A percentile compares a stretch with the other conserved stretches of the same genome.
phyloP scores from a whole-genome alignment of 768 basidiomycete species.

The Cystofilobasidium ferigula region DNA sequence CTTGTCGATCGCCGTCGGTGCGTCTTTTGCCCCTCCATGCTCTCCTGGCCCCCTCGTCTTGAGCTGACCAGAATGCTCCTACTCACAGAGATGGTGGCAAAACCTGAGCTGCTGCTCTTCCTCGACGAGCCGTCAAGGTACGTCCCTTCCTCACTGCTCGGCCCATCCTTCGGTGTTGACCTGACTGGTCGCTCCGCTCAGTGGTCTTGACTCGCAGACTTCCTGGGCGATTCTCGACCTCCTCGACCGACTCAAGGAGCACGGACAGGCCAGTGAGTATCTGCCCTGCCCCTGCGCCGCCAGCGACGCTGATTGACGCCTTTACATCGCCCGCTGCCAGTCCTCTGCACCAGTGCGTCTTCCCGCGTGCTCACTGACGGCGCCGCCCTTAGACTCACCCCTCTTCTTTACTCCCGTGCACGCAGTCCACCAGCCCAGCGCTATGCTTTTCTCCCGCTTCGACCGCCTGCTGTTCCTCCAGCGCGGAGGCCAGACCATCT shows the following conservation, averaged over 20 bases:
- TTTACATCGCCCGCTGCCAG: not conserved
- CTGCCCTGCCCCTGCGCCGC: not conserved
- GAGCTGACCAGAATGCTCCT: not conserved
- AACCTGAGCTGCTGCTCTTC: conserved; percentile 41
- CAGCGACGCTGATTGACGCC: not conserved
- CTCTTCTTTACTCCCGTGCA: not conserved
- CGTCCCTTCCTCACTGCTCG: not conserved
- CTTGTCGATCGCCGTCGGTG: conserved; percentile 36
- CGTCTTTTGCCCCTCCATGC: no score
- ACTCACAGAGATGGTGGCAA: conserved; percentile 26
- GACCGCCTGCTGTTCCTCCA: conserved; percentile 36
- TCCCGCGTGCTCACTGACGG: no score
- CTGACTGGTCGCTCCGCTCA: not conserved
- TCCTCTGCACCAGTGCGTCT: conserved; percentile 36
- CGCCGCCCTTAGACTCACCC: no score
- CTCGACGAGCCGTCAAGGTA: conserved; percentile 44
- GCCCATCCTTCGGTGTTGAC: not conserved
- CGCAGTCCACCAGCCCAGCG: conserved; percentile 47
- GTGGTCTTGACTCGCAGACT: conserved; percentile 59
- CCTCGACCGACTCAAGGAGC: conserved; percentile 41
- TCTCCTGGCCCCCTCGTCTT: not conserved
- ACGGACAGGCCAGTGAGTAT: conserved; percentile 36
- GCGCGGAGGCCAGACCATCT: conserved; percentile 75
- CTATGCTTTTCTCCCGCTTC: conserved; percentile 76
- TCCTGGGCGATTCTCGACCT: conserved; percentile 65